Conservation (phyloP, 768 basidiomycete genomes). For the Pleurotus citrinopileatus region DNA sequence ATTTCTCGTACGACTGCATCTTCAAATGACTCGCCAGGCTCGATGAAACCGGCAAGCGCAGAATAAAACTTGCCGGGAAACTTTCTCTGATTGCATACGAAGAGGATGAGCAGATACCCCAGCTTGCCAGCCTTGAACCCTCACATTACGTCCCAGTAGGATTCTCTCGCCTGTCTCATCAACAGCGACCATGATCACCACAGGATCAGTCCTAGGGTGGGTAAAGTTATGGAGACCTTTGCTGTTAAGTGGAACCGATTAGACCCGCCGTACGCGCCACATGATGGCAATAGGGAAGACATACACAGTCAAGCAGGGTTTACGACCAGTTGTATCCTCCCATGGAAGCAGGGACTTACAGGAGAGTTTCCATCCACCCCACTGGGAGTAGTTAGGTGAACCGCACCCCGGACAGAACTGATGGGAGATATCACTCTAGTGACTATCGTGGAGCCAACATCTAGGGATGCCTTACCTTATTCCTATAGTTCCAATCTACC, state of each 20-base stretch:
- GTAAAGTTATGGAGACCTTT: slow-evolving; percentile 86
- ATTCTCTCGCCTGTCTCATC: slow-evolving; percentile 80
- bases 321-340: slow-evolving; percentile 58
- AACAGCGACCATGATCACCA: slow-evolving; percentile 88
- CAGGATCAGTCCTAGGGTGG: slow-evolving; percentile 82
- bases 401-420: slow-evolving; percentile 93
- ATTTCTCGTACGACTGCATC: slow-evolving; percentile 91
- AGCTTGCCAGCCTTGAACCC: slow-evolving; percentile 25
- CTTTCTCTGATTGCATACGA: slow-evolving; percentile 46
- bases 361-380: slow-evolving; percentile 95
- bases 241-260: slow-evolving; percentile 31
- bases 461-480: slow-evolving; percentile 53
- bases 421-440: not conserved
- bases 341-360: slow-evolving; percentile 78
- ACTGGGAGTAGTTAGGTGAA: slow-evolving; percentile 73
- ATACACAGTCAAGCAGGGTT: slow-evolving; percentile 73
- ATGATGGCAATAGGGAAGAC: slow-evolving; percentile 17
- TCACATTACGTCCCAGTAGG: slow-evolving; percentile 81
- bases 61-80: slow-evolving; percentile 79
- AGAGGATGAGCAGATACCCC: not conserved
- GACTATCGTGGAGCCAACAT: not conserved
- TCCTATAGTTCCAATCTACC: slow-evolving; percentile 91
- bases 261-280: slow-evolving; percentile 12
- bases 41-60: slow-evolving; percentile 90
- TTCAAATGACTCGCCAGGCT: slow-evolving; percentile 93